Percentiles rank a stretch among this genome's conserved stretches.
Conservation (phyloP, 495 filamentous ascomycete genomes). For the Penicillium argentinense region DNA sequence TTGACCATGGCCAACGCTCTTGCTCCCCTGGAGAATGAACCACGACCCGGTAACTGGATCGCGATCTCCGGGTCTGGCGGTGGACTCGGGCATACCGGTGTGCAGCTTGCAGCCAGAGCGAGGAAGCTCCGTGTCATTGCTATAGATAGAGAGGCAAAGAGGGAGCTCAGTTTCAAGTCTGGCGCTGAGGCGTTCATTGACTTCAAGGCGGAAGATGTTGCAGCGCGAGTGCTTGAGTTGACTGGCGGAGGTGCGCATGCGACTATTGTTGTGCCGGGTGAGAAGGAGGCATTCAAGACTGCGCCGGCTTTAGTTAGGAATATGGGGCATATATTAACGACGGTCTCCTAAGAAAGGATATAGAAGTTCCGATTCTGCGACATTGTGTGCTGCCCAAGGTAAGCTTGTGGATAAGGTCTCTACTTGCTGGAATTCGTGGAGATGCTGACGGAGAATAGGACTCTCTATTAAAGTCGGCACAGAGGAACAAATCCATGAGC, state of each 20-base stretch:
- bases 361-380: conserved; percentile 31
- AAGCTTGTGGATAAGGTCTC: no score
- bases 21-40: conserved; percentile 20
- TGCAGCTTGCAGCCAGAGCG: conserved; percentile 31
- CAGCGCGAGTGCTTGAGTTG: conserved; percentile 23
- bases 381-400: conserved; percentile 30
- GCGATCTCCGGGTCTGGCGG: conserved; percentile 38
- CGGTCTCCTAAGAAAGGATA: conserved; percentile 28
- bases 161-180: conserved; percentile 26
- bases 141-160: conserved; percentile 33
- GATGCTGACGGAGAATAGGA: conserved; percentile 6
- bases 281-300: conserved; percentile 23
- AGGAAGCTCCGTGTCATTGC: conserved; percentile 33
- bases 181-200: conserved; percentile 33
- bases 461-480: conserved; percentile 29
- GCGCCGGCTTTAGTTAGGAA: conserved; percentile 29
- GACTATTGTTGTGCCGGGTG: conserved; percentile 29
- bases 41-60: conserved; percentile 30
- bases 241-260: conserved; percentile 35
- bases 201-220: conserved; percentile 29
- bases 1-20: conserved; percentile 32
- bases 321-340: conserved; percentile 30
- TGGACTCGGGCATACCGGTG: conserved; percentile 37
- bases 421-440: no score
- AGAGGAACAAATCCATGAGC: conserved; percentile 23